A percentile compares a stretch with the other conserved stretches of the same genome.
phyloP scores from a whole-genome alignment of 208 protist species.

The Phytomonas sp. region DNA sequence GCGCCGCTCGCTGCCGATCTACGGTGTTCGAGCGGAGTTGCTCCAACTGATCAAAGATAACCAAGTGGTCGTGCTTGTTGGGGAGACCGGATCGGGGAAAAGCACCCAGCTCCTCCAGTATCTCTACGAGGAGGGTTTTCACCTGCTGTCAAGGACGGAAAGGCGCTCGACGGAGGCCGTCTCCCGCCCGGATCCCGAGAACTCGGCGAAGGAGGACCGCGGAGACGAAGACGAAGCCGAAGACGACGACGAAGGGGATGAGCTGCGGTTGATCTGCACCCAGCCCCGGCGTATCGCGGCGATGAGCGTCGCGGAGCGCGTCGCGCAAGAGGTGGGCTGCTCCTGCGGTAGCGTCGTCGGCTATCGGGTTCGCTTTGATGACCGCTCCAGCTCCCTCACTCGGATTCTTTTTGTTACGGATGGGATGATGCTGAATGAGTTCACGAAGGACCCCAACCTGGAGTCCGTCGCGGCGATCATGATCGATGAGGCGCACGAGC shows the following conservation, averaged over 20 bases:
- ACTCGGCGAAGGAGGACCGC: background rate
- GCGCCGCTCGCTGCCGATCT: conserved; percentile 92
- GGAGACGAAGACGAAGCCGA: conserved; percentile 10
- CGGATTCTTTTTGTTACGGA: conserved; percentile 97
- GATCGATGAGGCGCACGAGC: conserved; percentile 98
- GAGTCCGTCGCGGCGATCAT: conserved; percentile 95
- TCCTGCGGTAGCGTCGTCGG: conserved; percentile 90
- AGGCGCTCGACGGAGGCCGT: background rate
- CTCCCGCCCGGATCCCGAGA: background rate
- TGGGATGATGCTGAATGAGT: conserved; percentile 98
- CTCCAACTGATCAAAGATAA: conserved; percentile 68
- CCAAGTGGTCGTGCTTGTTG: conserved; percentile 88
- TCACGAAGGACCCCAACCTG: conserved; percentile 92
- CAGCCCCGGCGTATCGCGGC: conserved; percentile 99
- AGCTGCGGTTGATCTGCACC: conserved; percentile 89
- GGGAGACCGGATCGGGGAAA: conserved; percentile 92
- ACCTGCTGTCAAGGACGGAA: conserved; percentile 16
- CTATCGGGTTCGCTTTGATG: conserved; percentile 97
- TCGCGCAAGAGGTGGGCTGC: conserved; percentile 92
- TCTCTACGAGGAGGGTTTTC: conserved; percentile 76
- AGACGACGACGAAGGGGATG: conserved; percentile 24
- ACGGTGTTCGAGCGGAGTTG: conserved; percentile 79
- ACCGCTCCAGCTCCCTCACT: conserved; percentile 88
- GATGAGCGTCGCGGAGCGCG: conserved; percentile 97
- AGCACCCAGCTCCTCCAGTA: conserved; percentile 91